Evolutionary conservation across 176 grass and related monocot species (phyloP).

Genomic region (Aegilops speltoides): DNA sequence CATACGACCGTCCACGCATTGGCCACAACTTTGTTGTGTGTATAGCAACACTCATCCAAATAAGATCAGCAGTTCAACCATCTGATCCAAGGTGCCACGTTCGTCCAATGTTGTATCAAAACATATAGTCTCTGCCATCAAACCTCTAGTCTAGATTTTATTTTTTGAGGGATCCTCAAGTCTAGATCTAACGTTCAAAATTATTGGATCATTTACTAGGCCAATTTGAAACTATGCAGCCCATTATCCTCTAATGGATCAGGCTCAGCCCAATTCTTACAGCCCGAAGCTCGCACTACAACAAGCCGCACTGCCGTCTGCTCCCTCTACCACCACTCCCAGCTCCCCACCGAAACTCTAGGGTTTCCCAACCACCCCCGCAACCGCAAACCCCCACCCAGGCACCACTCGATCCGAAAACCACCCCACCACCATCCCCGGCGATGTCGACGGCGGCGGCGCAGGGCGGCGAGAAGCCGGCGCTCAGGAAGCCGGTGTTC

Average conservation of each 20-base stretch:
- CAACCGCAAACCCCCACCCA: constrained; percentile 2
- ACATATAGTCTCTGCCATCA: too few relatives aligned
- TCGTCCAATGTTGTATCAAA: too few relatives aligned
- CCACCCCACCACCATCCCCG: background rate
- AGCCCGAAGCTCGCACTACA: background rate
- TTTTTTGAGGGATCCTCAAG: too few relatives aligned
- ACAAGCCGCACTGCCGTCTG: background rate
- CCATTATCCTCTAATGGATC: background rate
- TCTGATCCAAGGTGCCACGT: too few relatives aligned
- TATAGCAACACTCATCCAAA: too few relatives aligned
- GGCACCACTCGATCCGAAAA: constrained; percentile 3
- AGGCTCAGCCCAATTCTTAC: background rate
- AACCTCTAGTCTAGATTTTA: too few relatives aligned
- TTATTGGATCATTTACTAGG: background rate
- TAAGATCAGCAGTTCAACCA: too few relatives aligned
- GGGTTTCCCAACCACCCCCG: constrained; percentile 34
- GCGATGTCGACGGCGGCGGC: constrained; percentile 49
- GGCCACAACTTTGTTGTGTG: too few relatives aligned
- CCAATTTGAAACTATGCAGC: background rate
- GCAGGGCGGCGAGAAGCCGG: constrained; percentile 46
- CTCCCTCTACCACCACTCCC: constrained; percentile 10
- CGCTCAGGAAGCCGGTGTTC: constrained; percentile 83
- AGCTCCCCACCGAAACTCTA: constrained; percentile 8
- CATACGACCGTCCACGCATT: too few relatives aligned
- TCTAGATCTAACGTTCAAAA: too few relatives aligned